These are phyloP conservation scores for Beauveria sp. DNA, from an alignment of 2,329 filamentous ascomycete genomes.

Conservation along the genomic window DNA sequence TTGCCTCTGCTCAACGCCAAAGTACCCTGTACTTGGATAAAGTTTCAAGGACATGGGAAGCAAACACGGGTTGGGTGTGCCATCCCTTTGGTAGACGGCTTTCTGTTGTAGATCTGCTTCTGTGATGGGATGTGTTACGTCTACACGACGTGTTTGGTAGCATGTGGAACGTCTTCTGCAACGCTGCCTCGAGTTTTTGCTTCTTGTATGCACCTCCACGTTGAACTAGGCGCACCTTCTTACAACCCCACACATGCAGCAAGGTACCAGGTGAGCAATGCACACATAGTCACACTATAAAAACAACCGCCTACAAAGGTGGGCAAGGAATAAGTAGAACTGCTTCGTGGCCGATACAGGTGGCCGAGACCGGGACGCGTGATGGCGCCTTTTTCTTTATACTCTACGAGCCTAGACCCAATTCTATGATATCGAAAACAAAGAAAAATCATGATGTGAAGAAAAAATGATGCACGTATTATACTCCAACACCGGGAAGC, in stretches of 20 bases:
- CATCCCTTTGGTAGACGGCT: background rate
- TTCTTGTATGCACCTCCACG: no score
- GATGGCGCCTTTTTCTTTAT: conserved; percentile 8
- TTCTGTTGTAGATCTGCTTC: background rate
- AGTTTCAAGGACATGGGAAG: background rate
- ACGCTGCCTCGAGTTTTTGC: no score
- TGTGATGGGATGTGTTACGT: background rate
- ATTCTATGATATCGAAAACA: conserved; percentile 11
- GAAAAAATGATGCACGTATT: conserved; percentile 12
- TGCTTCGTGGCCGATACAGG: conserved; percentile 9
- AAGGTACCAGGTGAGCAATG: no score
- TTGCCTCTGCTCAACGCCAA: background rate
- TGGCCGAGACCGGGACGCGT: conserved; percentile 1
- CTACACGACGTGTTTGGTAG: no score
- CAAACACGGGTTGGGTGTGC: background rate
- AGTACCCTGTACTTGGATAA: background rate
- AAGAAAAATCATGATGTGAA: background rate
- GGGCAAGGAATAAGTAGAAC: conserved; percentile 6
- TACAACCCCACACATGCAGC: no score
- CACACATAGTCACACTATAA: background rate
- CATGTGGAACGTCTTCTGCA: no score
- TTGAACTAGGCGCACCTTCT: no score
- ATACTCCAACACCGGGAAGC: conserved; percentile 11
- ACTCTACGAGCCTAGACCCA: conserved; percentile 9
- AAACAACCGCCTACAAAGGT: background rate